These are phyloP conservation scores for Fusarium staphyleae DNA, from an alignment of 2,329 filamentous ascomycete genomes.

Conservation along the genomic window DNA sequence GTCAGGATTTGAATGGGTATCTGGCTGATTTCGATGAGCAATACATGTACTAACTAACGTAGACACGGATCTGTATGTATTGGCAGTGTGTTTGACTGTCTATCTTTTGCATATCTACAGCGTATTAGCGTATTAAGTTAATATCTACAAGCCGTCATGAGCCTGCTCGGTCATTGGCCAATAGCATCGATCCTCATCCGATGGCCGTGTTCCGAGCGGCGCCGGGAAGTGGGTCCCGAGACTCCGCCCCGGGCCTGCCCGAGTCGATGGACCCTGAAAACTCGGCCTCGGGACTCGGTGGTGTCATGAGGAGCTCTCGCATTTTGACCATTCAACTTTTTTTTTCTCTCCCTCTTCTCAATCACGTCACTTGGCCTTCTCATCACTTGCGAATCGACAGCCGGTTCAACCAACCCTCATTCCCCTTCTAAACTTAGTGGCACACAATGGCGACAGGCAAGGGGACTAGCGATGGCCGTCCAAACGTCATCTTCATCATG, in stretches of 20 bases:
- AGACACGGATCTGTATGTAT: too few relatives aligned
- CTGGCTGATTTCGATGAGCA: constrained; percentile 36
- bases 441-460: constrained; percentile 11
- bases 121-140: too few relatives aligned
- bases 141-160: too few relatives aligned
- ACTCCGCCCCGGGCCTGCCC: constrained; percentile 6
- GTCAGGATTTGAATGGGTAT: constrained; percentile 26
- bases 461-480: constrained; percentile 8
- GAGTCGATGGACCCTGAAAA: constrained; percentile 8
- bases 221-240: constrained; percentile 20
- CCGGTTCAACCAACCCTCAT: neutral
- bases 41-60: constrained; percentile 40
- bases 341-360: constrained; percentile 1
- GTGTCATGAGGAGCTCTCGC: neutral
- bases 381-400: neutral
- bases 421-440: neutral
- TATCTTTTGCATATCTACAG: too few relatives aligned
- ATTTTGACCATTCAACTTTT: neutral
- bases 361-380: neutral
- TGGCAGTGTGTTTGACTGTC: too few relatives aligned
- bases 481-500: constrained; percentile 57
- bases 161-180: constrained; percentile 3
- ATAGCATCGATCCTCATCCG: constrained; percentile 12
- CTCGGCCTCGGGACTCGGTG: constrained; percentile 29
- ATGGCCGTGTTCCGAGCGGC: constrained; percentile 16